Base-by-base conservation (phyloP, 805 yeast species). In the Saccharomycopsis lassenensis region DNA sequence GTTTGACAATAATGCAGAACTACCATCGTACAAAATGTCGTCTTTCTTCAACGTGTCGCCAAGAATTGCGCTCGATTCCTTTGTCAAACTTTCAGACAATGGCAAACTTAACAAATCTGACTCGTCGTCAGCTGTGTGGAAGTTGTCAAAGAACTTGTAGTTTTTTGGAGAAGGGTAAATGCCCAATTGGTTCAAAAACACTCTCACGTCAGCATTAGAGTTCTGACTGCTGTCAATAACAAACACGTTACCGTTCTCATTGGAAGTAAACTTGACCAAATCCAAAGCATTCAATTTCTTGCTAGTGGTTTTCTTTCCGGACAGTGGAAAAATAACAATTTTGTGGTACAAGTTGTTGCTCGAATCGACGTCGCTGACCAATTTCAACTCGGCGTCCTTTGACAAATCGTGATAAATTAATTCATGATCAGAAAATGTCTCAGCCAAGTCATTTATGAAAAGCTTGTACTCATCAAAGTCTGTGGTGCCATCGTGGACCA, bases 101-200 rank as follows among this genome's bases (percentile, higher is more conserved):
- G 57, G 38, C 1, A 46, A 24, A 5, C 41, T 41, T 20, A 57
- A 40, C 5, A 33, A 30, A n/a, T 44, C 52, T 19, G 40, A 50
- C 14, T 19, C 40, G 8, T 50, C 54, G 36, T 50, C 53, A 14
- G 48, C 56, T 19, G 49, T 47, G 40, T 56, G 52, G 59, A 84
- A 84, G 55, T 80, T 77, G 55, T 86, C 94, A 5, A 66, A 55
- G 29, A 79, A 59, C 36, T 62, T 55, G 54, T 71, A 75, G 34
- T 74, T 77, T 52, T 74, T 80, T 40, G 95, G 93, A 33, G 91
- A 70, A 40, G 95, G 82, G 49, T 65, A 71, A 35, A 91, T 76
- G 22, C 95, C 98, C 46, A 87, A 58, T 53, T 87, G 85, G 49
- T 75, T 72, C 46, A 84, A 67, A 49, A 80, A 77, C 2, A 69